phyloP scores from a whole-genome alignment of 805 yeast genomes.

The Alloascoidea africana region DNA sequence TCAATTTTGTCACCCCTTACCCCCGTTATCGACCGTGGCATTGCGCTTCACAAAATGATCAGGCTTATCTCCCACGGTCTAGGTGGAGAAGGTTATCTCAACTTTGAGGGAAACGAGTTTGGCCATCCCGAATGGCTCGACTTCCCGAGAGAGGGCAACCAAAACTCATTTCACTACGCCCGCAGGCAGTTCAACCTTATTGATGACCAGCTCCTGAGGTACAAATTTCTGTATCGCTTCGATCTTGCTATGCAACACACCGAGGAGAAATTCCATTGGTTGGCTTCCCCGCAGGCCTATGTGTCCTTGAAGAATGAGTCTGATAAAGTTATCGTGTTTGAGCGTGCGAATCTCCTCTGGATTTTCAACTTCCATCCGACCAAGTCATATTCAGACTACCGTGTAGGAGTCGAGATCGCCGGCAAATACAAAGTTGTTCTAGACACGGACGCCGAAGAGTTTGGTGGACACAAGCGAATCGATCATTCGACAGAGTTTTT shows the following conservation, averaged over 20 bases:
- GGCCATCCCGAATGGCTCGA: conserved; percentile 99
- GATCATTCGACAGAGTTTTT: conserved; percentile 41
- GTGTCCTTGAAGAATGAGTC: conserved; percentile 77
- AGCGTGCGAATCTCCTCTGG: conserved; percentile 73
- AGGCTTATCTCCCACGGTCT: conserved; percentile 73
- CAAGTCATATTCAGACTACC: conserved; percentile 69
- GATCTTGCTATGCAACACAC: conserved; percentile 73
- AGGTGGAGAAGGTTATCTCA: conserved; percentile 96
- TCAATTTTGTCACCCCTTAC: conserved; percentile 58
- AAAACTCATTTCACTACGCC: conserved; percentile 83
- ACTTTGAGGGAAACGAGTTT: conserved; percentile 95
- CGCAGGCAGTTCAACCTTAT: conserved; percentile 86
- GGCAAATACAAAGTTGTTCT: conserved; percentile 67
- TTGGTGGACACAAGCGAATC: conserved; percentile 74
- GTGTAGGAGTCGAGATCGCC: conserved; percentile 73
- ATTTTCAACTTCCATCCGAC: conserved; percentile 86
- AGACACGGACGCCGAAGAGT: conserved; percentile 53
- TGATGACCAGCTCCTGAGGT: conserved; percentile 67
- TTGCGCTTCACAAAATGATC: conserved; percentile 83
- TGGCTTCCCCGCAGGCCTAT: conserved; percentile 62
- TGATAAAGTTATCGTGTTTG: conserved; percentile 82
- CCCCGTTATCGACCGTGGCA: conserved; percentile 74
- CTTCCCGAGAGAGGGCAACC: conserved; percentile 85
- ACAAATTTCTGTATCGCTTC: conserved; percentile 64
- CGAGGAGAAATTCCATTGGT: conserved; percentile 60